Evolutionary conservation across 805 yeast species (phyloP).

Genomic region (Saturnispora dispora): DNA sequence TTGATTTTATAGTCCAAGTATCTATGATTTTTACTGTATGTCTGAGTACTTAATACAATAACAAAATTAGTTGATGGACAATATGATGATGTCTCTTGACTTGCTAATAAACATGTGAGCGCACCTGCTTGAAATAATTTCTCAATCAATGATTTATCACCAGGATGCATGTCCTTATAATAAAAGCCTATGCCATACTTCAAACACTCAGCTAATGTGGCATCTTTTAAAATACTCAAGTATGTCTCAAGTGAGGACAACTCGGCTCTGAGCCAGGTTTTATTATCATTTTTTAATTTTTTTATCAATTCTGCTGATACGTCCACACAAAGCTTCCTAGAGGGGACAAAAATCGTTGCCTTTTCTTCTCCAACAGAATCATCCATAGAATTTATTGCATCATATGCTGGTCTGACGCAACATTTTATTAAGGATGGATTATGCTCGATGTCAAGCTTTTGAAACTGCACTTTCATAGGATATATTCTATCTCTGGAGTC

Average conservation of each 20-base stretch:
- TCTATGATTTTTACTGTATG: slow-evolving; percentile 64
- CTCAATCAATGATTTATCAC: slow-evolving; percentile 49
- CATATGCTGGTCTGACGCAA: slow-evolving; percentile 42
- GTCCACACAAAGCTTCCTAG: slow-evolving; percentile 45
- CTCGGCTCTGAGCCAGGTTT: slow-evolving; percentile 34
- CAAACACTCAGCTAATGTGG: slow-evolving; percentile 34
- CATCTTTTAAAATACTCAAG: slow-evolving; percentile 39
- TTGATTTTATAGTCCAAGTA: slow-evolving; percentile 58
- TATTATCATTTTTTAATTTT: slow-evolving; percentile 25
- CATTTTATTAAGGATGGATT: slow-evolving; percentile 44
- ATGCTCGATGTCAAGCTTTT: slow-evolving; percentile 38
- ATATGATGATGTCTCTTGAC: slow-evolving; percentile 45
- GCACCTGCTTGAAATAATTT: slow-evolving; percentile 42
- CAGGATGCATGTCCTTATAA: slow-evolving; percentile 45
- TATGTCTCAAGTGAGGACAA: slow-evolving; percentile 32
- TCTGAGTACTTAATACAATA: slow-evolving; percentile 61
- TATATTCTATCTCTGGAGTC: slow-evolving; percentile 49
- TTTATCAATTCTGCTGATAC: slow-evolving; percentile 38
- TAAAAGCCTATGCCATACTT: slow-evolving; percentile 55
- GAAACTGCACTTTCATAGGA: slow-evolving; percentile 51
- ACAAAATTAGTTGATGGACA: slow-evolving; percentile 48
- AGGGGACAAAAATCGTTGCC: slow-evolving; percentile 49
- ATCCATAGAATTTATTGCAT: slow-evolving; percentile 30
- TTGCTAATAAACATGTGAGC: slow-evolving; percentile 48
- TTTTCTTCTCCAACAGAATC: slow-evolving; percentile 24